Base-by-base conservation (phyloP, 73 alveolate genomes). In the Paramecium sonneborni region DNA sequence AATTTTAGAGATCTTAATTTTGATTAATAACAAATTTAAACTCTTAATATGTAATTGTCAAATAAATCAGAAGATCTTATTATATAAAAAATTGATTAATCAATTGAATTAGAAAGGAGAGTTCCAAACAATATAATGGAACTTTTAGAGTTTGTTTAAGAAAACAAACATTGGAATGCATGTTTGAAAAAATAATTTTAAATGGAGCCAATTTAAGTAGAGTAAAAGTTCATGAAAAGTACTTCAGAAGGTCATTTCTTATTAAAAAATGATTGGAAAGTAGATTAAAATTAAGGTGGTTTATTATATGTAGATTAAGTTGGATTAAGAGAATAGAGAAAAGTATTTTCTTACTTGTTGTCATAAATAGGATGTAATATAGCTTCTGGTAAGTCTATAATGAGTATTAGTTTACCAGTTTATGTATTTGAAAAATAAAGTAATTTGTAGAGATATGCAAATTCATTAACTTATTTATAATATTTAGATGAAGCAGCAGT, bases 401-500 rank as follows among this genome's bases (percentile, higher is more conserved):
- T 86, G 92, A 85, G 56, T 20, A 82, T 96, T 23, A 92, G 97
- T 14, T 85, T 96, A 15, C 98, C 98, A 10, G 94, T 96, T 41
- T 35, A 89, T 35, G 86, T 96, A 1, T 96, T 96, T 91, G 97
- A 94, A 38, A 74, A 93, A 30, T n/a, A 76, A 55, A 82, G 97
- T 21, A 76, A 94, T 67, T 93, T 96, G 8, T 93, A 94, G 48
- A 87, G 92, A 82, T 67, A 91, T 55, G 95, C 95, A 5, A 37
- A 35, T 70, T 84, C 92, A 26, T 35, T 70, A 46, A 85, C 95
- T 58, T 87, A 72, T 82, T 97, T 96, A 12, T 26, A 70, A 30
- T 95, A 76, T 79, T 89, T 94, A 34, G 95, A 85, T 43, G 85
- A 85, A 34, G 97, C 98, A n/a, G n/a, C n/a, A 30, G 97, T 95